Base-by-base conservation (phyloP, 805 yeast species). In the Yarrowia sp. region DNA sequence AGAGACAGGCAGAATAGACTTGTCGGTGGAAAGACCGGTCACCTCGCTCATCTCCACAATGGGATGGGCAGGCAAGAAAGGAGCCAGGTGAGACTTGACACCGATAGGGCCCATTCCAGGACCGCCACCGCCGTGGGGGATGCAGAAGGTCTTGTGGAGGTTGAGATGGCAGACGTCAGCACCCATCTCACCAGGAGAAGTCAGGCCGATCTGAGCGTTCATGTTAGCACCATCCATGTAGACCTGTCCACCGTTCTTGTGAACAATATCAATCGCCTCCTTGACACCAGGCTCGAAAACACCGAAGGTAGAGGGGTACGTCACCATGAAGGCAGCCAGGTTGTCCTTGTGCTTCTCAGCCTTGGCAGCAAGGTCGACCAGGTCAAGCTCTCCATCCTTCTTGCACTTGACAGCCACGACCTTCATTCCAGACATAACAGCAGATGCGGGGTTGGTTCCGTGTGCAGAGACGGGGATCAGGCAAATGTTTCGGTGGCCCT, bases 101-200 rank as follows among this genome's bases (percentile, higher is more conserved):
- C 98, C 91, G 68, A 95, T 95, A 61, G 98, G 98, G 19, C 98
- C 99, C 72, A 92, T 96, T 74, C 98, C 99, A 44, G 99, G 99
- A 46, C 99, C 99, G 75, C 99, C 99, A 74, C 99, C 99, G 73
- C 99, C 99, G 73, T 95, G 99, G 64, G 97, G 96, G 73, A 95
- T 91, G 51, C 98, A 92, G 81, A 95, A 95, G 0, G 99, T 95
- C 79, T 95, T 95, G 81, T 95, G 99, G 74, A 95, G 81, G 76
- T 95, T 95, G 79, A 95, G 83, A 73, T 95, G 99, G 76, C 99
- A 95, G 44, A 95, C 98, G 78, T 95, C 99, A 12, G 98, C 98
- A 62, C 98, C 98, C 70, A 95, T 80, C 73, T 92, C 98, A 66
- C 98, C 99, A 10, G 99, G 98, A 7, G 96, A 89, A 0, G 98